Evolutionary conservation across 352 stramenopile genomes (phyloP).

Genomic region (Pythium monospermum): DNA sequence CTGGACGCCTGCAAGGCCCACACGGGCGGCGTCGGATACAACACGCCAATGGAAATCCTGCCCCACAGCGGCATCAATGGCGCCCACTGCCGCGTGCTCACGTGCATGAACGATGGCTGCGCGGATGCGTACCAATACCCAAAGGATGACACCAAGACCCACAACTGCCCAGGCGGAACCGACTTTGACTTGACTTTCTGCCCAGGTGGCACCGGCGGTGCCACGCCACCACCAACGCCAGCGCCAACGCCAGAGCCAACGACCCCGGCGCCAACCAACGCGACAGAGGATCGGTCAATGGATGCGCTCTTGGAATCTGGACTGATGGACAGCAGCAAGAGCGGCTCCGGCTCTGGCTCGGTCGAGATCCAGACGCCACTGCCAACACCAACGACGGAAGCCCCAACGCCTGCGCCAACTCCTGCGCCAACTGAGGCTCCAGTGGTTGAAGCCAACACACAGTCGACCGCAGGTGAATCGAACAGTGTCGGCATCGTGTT

Average conservation of each 20-base stretch:
- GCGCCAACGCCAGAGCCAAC: slow-evolving; percentile 14
- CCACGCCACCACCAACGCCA: slow-evolving; percentile 12
- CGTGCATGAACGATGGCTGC: slow-evolving; percentile 26
- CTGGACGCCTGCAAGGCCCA: slow-evolving; percentile 20
- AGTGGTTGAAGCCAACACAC: slow-evolving; percentile 13
- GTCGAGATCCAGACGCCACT: neutral
- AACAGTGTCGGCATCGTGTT: slow-evolving; percentile 4
- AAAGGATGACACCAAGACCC: slow-evolving; percentile 38
- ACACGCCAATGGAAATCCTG: slow-evolving; percentile 22
- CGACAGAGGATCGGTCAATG: neutral
- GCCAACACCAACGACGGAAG: slow-evolving; percentile 2
- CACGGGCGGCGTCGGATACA: slow-evolving; percentile 24
- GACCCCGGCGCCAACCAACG: slow-evolving; percentile 3
- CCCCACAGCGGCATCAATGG: slow-evolving; percentile 9
- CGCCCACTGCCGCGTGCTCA: slow-evolving; percentile 25
- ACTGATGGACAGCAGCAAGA: slow-evolving; percentile 1
- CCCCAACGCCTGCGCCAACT: neutral
- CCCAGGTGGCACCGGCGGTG: slow-evolving; percentile 15
- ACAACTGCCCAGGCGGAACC: slow-evolving; percentile 28
- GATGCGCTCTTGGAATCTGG: slow-evolving; percentile 7
- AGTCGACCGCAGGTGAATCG: neutral
- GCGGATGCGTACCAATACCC: slow-evolving; percentile 30
- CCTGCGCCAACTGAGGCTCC: slow-evolving; percentile 4
- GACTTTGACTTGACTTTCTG: slow-evolving; percentile 36
- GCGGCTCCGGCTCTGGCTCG: neutral